These are phyloP conservation scores for Orbilia quercus DNA, from an alignment of 2,329 filamentous ascomycete genomes.

Conservation along the genomic window DNA sequence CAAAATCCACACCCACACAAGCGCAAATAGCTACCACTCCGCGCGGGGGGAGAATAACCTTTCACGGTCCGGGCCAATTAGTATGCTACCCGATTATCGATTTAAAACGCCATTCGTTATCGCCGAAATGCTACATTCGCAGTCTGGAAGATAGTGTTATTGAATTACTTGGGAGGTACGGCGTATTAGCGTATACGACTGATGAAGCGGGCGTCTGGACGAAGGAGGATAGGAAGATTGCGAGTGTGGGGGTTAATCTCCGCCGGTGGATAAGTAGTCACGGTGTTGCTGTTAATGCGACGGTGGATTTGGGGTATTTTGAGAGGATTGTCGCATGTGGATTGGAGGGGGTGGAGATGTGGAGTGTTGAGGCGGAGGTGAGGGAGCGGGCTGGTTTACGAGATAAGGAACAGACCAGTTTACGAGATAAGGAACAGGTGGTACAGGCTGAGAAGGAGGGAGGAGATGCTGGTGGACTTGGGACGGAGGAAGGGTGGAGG, in stretches of 20 bases:
- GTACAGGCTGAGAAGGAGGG: too few species aligned
- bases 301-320: constrained; percentile 73
- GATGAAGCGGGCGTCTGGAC: constrained; percentile 87
- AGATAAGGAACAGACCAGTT: too few species aligned
- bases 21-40: constrained; percentile 76
- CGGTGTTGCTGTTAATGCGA: constrained; percentile 84
- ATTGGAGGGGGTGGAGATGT: constrained; percentile 79
- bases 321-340: constrained; percentile 90
- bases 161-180: constrained; percentile 71
- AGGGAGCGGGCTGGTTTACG: too few species aligned
- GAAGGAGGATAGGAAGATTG: constrained; percentile 75
- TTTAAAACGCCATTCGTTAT: constrained; percentile 74
- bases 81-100: constrained; percentile 95
- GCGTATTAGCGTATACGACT: constrained; percentile 72
- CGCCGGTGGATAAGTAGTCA: constrained; percentile 83
- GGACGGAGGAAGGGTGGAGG: constrained; percentile 30
- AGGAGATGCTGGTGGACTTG: not conserved
- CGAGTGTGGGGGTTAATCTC: constrained; percentile 91
- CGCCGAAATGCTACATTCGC: constrained; percentile 79
- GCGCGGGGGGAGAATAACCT: constrained; percentile 92
- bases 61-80: constrained; percentile 92
- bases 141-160: constrained; percentile 82
- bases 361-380: constrained; percentile 73
- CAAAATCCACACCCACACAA: constrained; percentile 62
- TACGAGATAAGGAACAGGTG: too few species aligned